phyloP scores from a whole-genome alignment of 179 eudicot genomes.

The Beta lomatogona region DNA sequence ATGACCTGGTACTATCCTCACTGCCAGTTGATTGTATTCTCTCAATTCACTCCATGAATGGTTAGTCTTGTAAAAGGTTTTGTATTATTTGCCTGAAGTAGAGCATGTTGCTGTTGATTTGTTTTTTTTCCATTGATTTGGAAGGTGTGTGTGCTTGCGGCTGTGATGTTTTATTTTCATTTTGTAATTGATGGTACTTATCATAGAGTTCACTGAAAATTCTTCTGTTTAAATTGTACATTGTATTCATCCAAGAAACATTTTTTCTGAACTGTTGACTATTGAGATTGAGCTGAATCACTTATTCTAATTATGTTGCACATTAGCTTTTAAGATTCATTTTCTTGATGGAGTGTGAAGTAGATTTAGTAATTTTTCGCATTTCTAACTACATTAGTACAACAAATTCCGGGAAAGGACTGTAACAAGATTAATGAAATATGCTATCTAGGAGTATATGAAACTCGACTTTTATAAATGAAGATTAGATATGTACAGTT shows the following conservation, averaged over 20 bases:
- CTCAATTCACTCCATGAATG: constrained; percentile 20
- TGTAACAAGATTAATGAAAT: neutral
- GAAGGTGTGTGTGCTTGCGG: constrained; percentile 18
- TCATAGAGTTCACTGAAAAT: constrained; percentile 7
- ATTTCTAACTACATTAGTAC: neutral
- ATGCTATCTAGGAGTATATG: neutral
- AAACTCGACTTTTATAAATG: neutral
- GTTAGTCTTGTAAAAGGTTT: constrained; percentile 36
- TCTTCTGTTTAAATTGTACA: constrained; percentile 12
- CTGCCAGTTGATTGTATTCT: constrained; percentile 29
- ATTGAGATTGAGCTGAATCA: neutral
- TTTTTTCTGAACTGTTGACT: neutral
- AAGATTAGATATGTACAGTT: neutral
- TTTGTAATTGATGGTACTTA: constrained; percentile 26
- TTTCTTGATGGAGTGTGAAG: neutral
- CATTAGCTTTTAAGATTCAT: neutral
- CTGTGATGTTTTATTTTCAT: constrained; percentile 10
- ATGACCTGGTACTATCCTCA: constrained; percentile 25
- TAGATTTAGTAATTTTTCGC: neutral
- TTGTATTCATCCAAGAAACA: constrained; percentile 3
- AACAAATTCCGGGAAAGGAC: neutral
- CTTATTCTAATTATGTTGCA: neutral
- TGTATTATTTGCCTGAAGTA: constrained; percentile 32
- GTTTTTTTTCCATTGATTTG: neutral
- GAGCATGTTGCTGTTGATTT: constrained; percentile 19